Conservation (phyloP, 2,329 filamentous ascomycete species). For the Botrytis tulipae region DNA sequence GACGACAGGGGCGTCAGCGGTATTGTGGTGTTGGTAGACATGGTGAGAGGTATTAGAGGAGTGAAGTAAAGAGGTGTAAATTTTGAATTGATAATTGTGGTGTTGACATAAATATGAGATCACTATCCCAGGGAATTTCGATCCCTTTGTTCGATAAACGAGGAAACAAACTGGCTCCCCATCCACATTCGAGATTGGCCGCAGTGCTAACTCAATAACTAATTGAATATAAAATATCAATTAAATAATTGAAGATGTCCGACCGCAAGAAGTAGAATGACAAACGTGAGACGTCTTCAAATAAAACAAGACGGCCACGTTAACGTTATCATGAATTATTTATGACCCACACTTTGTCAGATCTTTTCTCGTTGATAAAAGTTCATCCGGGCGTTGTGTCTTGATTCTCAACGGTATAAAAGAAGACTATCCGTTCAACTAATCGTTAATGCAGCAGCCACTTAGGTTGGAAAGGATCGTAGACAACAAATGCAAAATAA, state of each 20-base stretch:
- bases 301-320: not conserved
- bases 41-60: not conserved
- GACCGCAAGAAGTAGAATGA: not conserved
- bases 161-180: not conserved
- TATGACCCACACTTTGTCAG: not conserved
- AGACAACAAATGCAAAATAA: not conserved
- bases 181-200: not conserved
- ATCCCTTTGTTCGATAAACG: not conserved
- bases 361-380: not conserved
- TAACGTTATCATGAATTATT: not conserved
- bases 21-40: not conserved
- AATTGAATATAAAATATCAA: not conserved
- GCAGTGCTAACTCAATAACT: not conserved
- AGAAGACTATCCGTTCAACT: not conserved
- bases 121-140: not conserved
- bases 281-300: not conserved
- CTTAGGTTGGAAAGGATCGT: not conserved
- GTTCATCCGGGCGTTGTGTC: not conserved
- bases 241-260: not conserved
- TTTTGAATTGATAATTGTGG: not conserved
- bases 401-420: not conserved
- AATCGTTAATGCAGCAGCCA: not conserved
- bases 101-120: not conserved
- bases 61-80: not conserved
- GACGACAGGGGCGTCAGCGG: not conserved